Evolutionary conservation across 2,329 filamentous ascomycete species (phyloP).

Genomic region (Xylariaceae sp.): DNA sequence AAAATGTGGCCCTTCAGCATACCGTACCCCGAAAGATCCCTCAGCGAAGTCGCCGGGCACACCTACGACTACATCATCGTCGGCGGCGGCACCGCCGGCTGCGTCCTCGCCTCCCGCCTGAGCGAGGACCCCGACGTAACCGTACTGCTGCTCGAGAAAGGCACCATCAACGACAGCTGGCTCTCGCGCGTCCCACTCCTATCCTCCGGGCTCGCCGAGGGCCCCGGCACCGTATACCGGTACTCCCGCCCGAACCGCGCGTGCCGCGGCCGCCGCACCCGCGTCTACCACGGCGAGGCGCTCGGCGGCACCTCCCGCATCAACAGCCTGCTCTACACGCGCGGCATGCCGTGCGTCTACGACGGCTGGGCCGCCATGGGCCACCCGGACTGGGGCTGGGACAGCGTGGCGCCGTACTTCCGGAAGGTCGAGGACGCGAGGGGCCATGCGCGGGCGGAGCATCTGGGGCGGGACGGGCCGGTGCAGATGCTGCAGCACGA

Average conservation of each 20-base stretch:
- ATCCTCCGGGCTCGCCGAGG: slow-evolving; percentile 12
- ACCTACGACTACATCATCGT: slow-evolving; percentile 43
- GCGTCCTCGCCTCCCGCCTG: slow-evolving; percentile 41
- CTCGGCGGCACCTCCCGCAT: slow-evolving; percentile 29
- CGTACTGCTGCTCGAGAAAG: slow-evolving; percentile 35
- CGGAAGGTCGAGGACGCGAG: slow-evolving; percentile 23
- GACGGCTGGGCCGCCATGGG: slow-evolving; percentile 26
- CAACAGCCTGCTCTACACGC: slow-evolving; percentile 29
- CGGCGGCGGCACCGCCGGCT: slow-evolving; percentile 42
- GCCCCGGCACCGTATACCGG: slow-evolving; percentile 22
- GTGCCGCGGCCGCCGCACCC: slow-evolving; percentile 12
- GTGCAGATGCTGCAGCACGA: slow-evolving; percentile 1
- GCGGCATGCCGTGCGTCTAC: slow-evolving; percentile 26
- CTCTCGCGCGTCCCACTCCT: slow-evolving; percentile 28
- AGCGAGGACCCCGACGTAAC: slow-evolving; percentile 30
- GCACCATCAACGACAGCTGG: slow-evolving; percentile 23
- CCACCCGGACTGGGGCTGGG: slow-evolving; percentile 29
- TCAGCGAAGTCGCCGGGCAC: slow-evolving; percentile 19
- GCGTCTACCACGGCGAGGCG: slow-evolving; percentile 23
- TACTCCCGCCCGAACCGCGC: slow-evolving; percentile 22
- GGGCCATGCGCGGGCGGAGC: slow-evolving; percentile 1
- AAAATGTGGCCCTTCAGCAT: slow-evolving; percentile 22
- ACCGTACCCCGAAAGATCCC: slow-evolving; percentile 19
- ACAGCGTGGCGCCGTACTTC: slow-evolving; percentile 30
- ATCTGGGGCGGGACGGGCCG: slow-evolving; percentile 2